Conservation (phyloP, 2,329 filamentous ascomycete genomes). For the Albifimbria verrucaria region DNA sequence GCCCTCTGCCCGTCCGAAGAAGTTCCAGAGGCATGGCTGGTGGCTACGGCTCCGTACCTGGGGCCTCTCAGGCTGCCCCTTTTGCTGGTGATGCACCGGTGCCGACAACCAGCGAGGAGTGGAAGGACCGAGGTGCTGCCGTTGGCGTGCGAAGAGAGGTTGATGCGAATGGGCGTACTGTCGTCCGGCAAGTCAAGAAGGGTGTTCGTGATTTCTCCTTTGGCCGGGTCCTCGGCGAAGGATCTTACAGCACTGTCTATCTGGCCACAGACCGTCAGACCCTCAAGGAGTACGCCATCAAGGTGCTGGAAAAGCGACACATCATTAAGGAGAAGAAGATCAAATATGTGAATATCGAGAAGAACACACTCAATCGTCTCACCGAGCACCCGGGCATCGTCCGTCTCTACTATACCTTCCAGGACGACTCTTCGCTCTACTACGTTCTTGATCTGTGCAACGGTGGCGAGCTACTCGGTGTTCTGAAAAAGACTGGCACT, state of each 20-base stretch:
- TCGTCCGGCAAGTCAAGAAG: slow-evolving; percentile 87
- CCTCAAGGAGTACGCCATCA: slow-evolving; percentile 94
- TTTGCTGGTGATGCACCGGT: slow-evolving; percentile 39
- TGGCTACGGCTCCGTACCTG: slow-evolving; percentile 40
- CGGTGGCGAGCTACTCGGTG: slow-evolving; percentile 86
- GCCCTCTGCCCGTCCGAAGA: slow-evolving; percentile 68
- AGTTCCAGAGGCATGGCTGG: slow-evolving; percentile 70
- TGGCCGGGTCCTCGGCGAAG: slow-evolving; percentile 85
- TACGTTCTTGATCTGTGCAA: slow-evolving; percentile 94
- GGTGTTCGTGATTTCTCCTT: slow-evolving; percentile 97
- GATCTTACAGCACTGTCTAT: slow-evolving; percentile 95
- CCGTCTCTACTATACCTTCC: slow-evolving; percentile 96
- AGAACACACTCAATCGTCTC: slow-evolving; percentile 92
- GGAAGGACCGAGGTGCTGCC: slow-evolving; percentile 93
- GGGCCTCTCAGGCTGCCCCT: slow-evolving; percentile 17
- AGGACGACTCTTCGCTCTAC: slow-evolving; percentile 93
- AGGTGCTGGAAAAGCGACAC: slow-evolving; percentile 95
- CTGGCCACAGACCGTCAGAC: slow-evolving; percentile 92
- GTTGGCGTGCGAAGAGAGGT: slow-evolving; percentile 77
- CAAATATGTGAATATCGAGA: slow-evolving; percentile 99
- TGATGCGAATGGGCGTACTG: slow-evolving; percentile 77
- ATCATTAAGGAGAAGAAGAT: slow-evolving; percentile 99
- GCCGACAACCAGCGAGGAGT: slow-evolving; percentile 74
- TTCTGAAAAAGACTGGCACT: slow-evolving; percentile 88
- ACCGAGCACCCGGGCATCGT: slow-evolving; percentile 97